phyloP scores from a whole-genome alignment of 805 yeast species.

The Hanseniaspora meyeri region DNA sequence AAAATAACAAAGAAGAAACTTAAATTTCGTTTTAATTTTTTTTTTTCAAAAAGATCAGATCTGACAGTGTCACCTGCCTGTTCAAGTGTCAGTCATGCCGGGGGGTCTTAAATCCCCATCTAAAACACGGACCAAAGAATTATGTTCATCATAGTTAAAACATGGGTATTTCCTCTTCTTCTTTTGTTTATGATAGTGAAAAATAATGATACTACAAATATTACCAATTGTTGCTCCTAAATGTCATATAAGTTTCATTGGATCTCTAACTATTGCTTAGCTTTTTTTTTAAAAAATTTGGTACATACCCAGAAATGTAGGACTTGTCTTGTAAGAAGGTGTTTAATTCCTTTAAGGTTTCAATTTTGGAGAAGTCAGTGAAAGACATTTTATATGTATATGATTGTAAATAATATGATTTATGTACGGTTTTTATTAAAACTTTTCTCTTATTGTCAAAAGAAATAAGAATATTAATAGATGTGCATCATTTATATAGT shows the following conservation, averaged over 20 bases:
- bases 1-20: neutral
- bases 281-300: neutral
- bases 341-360: slow-evolving; percentile 64
- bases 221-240: neutral
- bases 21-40: neutral
- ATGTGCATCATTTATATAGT: too few relatives aligned
- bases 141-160: slow-evolving; percentile 46
- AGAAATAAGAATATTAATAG: too few relatives aligned
- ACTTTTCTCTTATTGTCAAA: neutral
- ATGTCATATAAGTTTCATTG: too few relatives aligned
- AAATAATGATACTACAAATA: neutral
- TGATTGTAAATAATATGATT: slow-evolving; percentile 10
- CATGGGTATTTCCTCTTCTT: neutral
- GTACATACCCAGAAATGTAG: slow-evolving; percentile 87
- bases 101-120: slow-evolving; percentile 90
- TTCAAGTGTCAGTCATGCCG: slow-evolving; percentile 75
- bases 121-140: slow-evolving; percentile 87
- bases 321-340: slow-evolving; percentile 82
- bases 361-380: slow-evolving; percentile 70
- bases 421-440: neutral
- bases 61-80: slow-evolving; percentile 19
- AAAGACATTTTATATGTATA: slow-evolving; percentile 42
- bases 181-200: neutral
- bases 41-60: slow-evolving; percentile 3
- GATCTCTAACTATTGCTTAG: neutral